Evolutionary conservation across 495 filamentous ascomycete genomes (phyloP).

Genomic region (Talaromyces proteolyticus): DNA sequence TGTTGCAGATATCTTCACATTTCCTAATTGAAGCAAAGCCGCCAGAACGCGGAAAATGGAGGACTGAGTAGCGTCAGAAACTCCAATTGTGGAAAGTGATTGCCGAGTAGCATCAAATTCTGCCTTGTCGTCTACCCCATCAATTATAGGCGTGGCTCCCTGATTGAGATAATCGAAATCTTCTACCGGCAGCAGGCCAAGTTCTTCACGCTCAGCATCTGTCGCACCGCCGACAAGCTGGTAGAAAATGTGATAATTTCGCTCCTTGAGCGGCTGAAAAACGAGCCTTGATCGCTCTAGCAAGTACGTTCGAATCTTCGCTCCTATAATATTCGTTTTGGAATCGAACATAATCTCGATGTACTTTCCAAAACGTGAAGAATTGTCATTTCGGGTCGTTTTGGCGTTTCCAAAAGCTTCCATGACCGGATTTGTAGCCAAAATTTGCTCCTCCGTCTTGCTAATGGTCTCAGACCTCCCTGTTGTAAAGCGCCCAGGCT

Average conservation of each 20-base stretch:
- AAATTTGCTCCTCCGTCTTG: conserved; percentile 95
- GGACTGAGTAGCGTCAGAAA: conserved; percentile 63
- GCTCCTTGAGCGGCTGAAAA: conserved; percentile 96
- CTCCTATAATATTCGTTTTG: conserved; percentile 92
- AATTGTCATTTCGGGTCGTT: conserved; percentile 98
- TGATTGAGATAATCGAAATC: conserved; percentile 97
- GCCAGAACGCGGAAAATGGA: conserved; percentile 90
- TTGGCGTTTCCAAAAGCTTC: conserved; percentile 99
- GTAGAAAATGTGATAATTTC: conserved; percentile 99
- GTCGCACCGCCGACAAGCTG: conserved; percentile 92
- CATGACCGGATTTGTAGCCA: conserved; percentile 99
- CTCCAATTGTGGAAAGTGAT: conserved; percentile 84
- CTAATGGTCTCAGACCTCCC: conserved; percentile 86
- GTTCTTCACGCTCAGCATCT: conserved; percentile 73
- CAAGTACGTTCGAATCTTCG: conserved; percentile 93
- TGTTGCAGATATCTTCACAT: conserved; percentile 88
- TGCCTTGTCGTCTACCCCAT: conserved; percentile 90
- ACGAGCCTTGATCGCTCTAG: conserved; percentile 93
- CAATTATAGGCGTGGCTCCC: conserved; percentile 83
- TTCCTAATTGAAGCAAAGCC: conserved; percentile 90
- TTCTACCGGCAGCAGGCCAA: conserved; percentile 73
- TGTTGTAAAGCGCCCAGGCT: conserved; percentile 71
- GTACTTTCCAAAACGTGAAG: conserved; percentile 97
- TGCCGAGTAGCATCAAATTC: conserved; percentile 86
- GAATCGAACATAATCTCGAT: conserved; percentile 99